Base-by-base conservation (phyloP, 192 early-diverging fungal species). In the Mortierella alpina region DNA sequence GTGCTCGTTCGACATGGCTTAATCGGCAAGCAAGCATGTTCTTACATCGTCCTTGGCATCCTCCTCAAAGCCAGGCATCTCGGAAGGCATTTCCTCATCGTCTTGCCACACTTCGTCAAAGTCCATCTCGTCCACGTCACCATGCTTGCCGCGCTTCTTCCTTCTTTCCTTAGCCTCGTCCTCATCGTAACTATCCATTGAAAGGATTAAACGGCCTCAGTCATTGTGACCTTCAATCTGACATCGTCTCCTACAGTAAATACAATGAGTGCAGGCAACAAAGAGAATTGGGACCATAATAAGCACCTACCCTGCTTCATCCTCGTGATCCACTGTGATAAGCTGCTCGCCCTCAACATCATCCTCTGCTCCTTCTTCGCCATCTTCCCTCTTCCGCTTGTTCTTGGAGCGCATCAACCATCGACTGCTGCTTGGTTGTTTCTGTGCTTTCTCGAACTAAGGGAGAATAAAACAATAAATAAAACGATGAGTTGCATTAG, bases 81-180 rank as follows among this genome's bases (percentile, higher is more conserved):
- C 93, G 42, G 87, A 88, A 42, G 85, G 87, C 46, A 84, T 87
- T 65, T 95, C 93, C 78, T 95, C 93, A 65, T 95, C 93, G 63
- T 94, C 93, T 57, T 94, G 91, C 81, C 92, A 95, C 42, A 90
- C 91, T 68, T 93, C 90, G 55, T 95, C 94, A 80, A 90, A 95
- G 73, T 92, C 92, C 58, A 93, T 77, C 66, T 94, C 93, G 59
- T 94, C 93, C 41, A 78, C 84, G 74, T 88, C 92, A 7, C 82
- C 84, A 64, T 88, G 85, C 70, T 86, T 88, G 49, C 75, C 77
- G 10, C 65, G 53, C 48, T 68, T 80, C 45, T 70, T 51, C 52
- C 66, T 57, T 47, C 68, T 48, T 61, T 82, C 84, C 39, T 73
- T 85, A 40, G 73, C 75, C 31, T 75, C 80, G 15, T 75, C 80